These are phyloP conservation scores for Volutella citrinella DNA, from an alignment of 2,329 filamentous ascomycete genomes.

Conservation along the genomic window DNA sequence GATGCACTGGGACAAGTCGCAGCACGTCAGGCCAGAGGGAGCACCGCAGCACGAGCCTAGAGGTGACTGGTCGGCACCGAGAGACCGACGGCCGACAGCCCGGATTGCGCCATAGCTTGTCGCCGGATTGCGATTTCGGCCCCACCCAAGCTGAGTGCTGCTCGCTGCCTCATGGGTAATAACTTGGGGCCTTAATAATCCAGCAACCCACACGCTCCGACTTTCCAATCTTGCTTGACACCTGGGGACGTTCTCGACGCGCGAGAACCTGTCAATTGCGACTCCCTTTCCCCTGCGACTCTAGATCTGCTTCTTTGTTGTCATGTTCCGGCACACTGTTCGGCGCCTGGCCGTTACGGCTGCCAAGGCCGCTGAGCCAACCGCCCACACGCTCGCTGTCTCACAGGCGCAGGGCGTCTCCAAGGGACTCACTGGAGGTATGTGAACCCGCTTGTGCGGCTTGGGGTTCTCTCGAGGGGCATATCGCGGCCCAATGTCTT, in stretches of 20 bases:
- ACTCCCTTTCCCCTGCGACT: constrained; percentile 3
- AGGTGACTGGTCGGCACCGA: no score
- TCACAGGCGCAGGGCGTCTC: constrained; percentile 78
- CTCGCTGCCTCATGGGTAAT: no score
- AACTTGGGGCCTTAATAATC: constrained; percentile 13
- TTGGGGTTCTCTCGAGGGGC: no score
- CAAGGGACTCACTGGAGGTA: constrained; percentile 79
- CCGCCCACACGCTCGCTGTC: constrained; percentile 65
- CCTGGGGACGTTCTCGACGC: constrained; percentile 5
- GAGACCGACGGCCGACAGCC: constrained; percentile 11
- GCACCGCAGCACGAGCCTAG: no score
- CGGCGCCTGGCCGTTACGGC: constrained; percentile 63
- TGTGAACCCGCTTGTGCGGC: no score
- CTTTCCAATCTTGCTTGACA: constrained; percentile 4
- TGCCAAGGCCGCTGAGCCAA: constrained; percentile 43
- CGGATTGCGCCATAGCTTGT: constrained; percentile 24
- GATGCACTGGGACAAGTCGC: no score
- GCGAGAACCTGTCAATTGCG: constrained; percentile 14
- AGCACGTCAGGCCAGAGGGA: no score
- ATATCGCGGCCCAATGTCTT: no score
- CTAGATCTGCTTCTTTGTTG: constrained; percentile 1
- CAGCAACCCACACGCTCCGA: constrained; percentile 5
- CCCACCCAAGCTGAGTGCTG: constrained; percentile 17
- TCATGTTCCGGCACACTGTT: constrained; percentile 68
- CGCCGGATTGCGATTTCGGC: constrained; percentile 26